A percentile compares a stretch with the other conserved stretches of the same genome.
These are phyloP conservation scores for Calvatia gigantea DNA, from an alignment of 768 basidiomycete genomes.

Conservation along the genomic window DNA sequence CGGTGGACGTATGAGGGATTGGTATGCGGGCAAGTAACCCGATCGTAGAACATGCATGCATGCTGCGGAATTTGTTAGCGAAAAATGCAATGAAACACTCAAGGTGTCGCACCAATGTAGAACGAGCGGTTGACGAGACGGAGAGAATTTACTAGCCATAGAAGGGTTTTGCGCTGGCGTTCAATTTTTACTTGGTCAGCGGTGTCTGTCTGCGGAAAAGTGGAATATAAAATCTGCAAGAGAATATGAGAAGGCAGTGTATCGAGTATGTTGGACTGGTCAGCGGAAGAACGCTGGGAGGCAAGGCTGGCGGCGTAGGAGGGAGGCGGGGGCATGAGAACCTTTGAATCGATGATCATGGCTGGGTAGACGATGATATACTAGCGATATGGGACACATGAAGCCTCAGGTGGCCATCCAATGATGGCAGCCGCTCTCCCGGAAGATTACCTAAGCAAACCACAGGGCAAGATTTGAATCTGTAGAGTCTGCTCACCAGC, in stretches of 20 bases:
- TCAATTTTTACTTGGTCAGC: conserved; percentile 40
- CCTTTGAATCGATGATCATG: conserved; percentile 39
- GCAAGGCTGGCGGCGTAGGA: conserved; percentile 17
- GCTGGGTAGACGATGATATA: conserved; percentile 7
- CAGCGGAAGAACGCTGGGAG: conserved; percentile 18
- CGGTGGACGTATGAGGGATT: conserved; percentile 55
- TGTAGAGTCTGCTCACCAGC: neutral
- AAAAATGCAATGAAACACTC: neutral
- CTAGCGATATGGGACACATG: too few relatives aligned
- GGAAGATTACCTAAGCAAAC: neutral
- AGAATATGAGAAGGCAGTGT: conserved; percentile 60
- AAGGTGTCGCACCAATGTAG: conserved; percentile 53
- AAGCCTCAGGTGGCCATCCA: too few relatives aligned
- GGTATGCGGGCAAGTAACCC: conserved; percentile 67
- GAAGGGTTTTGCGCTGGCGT: conserved; percentile 61
- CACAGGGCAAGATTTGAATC: neutral
- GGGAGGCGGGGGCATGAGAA: conserved; percentile 29
- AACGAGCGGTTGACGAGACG: conserved; percentile 63
- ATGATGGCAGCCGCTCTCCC: neutral
- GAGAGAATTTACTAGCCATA: conserved; percentile 65
- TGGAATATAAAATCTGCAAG: conserved; percentile 63
- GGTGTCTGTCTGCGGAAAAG: conserved; percentile 46
- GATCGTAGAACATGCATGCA: conserved; percentile 82
- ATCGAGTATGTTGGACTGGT: conserved; percentile 7
- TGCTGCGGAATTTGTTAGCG: conserved; percentile 21